phyloP scores from a whole-genome alignment of 495 filamentous ascomycete species.

The Annulohypoxylon stygium region DNA sequence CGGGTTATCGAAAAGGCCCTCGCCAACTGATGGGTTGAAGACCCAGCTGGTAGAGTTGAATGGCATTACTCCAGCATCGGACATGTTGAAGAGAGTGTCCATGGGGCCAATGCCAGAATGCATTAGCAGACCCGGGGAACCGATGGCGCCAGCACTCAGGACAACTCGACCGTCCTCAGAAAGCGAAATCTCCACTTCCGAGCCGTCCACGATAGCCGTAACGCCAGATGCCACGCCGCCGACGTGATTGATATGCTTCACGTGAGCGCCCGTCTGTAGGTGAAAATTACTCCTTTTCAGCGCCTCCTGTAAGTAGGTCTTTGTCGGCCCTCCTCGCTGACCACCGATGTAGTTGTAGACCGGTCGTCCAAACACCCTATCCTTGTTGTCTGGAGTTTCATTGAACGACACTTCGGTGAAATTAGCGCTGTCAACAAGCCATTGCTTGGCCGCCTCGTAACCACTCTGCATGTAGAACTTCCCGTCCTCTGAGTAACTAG shows the following conservation, averaged over 20 bases:
- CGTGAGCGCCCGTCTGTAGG: conserved; percentile 63
- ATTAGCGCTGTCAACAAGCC: conserved; percentile 62
- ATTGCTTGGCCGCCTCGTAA: conserved; percentile 64
- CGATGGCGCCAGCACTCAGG: conserved; percentile 67
- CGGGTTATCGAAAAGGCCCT: conserved; percentile 59
- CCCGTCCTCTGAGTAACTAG: conserved; percentile 66
- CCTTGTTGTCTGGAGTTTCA: conserved; percentile 65
- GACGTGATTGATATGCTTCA: conserved; percentile 63
- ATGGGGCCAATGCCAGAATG: conserved; percentile 63
- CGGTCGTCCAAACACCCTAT: conserved; percentile 65
- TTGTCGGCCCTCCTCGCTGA: conserved; percentile 67
- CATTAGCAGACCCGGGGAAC: conserved; percentile 69
- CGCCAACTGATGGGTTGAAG: conserved; percentile 54
- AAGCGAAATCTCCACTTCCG: conserved; percentile 60
- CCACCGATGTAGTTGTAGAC: conserved; percentile 67
- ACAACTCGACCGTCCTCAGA: conserved; percentile 66
- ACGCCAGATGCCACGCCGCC: conserved; percentile 65
- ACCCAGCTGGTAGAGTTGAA: conserved; percentile 51
- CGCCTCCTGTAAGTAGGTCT: conserved; percentile 68
- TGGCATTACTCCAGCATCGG: conserved; percentile 40
- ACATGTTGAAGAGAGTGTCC: conserved; percentile 45
- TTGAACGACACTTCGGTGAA: conserved; percentile 67
- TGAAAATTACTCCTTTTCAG: conserved; percentile 64
- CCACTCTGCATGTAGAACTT: conserved; percentile 68
- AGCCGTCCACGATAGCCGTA: conserved; percentile 50